Conservation (phyloP, 2,329 filamentous ascomycete genomes). For the Xylaria sp. region DNA sequence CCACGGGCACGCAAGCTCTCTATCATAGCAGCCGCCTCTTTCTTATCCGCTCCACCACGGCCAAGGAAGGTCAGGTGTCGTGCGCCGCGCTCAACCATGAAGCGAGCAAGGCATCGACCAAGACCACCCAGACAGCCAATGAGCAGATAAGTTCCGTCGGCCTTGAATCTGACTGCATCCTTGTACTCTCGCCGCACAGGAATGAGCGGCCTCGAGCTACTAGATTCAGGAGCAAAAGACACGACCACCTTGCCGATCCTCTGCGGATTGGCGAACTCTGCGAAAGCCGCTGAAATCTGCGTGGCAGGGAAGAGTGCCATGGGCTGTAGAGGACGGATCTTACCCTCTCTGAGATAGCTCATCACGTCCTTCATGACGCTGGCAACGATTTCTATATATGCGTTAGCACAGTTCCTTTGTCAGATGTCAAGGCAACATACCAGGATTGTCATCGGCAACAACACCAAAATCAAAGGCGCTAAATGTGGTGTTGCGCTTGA, state of each 20-base stretch:
- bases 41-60: constrained; percentile 44
- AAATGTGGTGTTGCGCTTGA: constrained; percentile 37
- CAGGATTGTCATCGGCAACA: constrained; percentile 32
- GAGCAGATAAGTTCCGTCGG: constrained; percentile 40
- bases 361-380: constrained; percentile 36
- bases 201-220: constrained; percentile 1
- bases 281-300: constrained; percentile 30
- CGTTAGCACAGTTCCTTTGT: constrained; percentile 10
- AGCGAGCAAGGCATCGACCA: constrained; percentile 48
- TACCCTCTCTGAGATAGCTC: constrained; percentile 31
- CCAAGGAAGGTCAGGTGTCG: constrained; percentile 49
- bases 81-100: constrained; percentile 50
- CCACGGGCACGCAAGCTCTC: constrained; percentile 41
- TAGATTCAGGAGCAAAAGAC: constrained; percentile 15
- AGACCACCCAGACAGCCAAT: constrained; percentile 48
- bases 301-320: constrained; percentile 30
- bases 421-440: constrained; percentile 5
- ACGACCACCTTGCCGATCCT: constrained; percentile 38
- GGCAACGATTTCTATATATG: constrained; percentile 32
- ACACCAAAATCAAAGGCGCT: constrained; percentile 33
- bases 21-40: constrained; percentile 43
- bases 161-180: constrained; percentile 33
- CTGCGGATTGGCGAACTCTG: constrained; percentile 35
- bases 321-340: constrained; percentile 33
- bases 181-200: constrained; percentile 27